Evolutionary conservation across 1,284 basidiomycete species (phyloP).

Genomic region (Hypsizygus ulmarius): DNA sequence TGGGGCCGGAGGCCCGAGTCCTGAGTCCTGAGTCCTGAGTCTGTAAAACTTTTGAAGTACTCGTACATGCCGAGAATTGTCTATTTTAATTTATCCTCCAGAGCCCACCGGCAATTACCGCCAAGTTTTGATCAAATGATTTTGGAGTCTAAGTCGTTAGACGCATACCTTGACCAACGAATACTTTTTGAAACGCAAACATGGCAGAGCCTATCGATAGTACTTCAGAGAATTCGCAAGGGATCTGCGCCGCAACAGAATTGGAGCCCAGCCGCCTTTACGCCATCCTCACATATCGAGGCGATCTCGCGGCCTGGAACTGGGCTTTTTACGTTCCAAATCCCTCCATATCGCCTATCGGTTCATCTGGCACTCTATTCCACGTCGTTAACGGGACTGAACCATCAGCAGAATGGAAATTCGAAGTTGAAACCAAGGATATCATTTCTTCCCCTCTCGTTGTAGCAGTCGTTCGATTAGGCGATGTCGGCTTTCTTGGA

Average conservation of each 20-base stretch:
- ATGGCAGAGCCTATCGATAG: slow-evolving; percentile 5
- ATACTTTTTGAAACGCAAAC: not conserved
- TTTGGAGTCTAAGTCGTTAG: too few species aligned
- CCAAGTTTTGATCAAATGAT: too few species aligned
- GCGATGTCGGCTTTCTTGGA: slow-evolving; percentile 39
- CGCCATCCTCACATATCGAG: slow-evolving; percentile 41
- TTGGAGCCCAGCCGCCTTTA: slow-evolving; percentile 40
- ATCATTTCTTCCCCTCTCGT: slow-evolving; percentile 37
- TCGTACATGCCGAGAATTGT: too few species aligned
- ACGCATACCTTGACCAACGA: too few species aligned
- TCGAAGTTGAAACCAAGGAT: slow-evolving; percentile 34
- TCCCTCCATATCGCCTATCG: slow-evolving; percentile 35
- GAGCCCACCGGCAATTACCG: too few species aligned
- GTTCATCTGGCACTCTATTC: slow-evolving; percentile 41
- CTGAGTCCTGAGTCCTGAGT: too few species aligned
- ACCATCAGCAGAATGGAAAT: slow-evolving; percentile 33
- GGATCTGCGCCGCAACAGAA: slow-evolving; percentile 15
- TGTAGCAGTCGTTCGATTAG: slow-evolving; percentile 40
- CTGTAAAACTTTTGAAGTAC: too few species aligned
- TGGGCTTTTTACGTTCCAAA: slow-evolving; percentile 46
- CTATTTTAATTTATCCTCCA: too few species aligned
- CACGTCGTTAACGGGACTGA: slow-evolving; percentile 35
- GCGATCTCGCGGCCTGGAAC: slow-evolving; percentile 44
- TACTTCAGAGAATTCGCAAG: slow-evolving; percentile 1
- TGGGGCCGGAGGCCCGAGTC: too few species aligned